phyloP scores from a whole-genome alignment of 2,329 filamentous ascomycete genomes.

The Paecilomyces sp. region DNA sequence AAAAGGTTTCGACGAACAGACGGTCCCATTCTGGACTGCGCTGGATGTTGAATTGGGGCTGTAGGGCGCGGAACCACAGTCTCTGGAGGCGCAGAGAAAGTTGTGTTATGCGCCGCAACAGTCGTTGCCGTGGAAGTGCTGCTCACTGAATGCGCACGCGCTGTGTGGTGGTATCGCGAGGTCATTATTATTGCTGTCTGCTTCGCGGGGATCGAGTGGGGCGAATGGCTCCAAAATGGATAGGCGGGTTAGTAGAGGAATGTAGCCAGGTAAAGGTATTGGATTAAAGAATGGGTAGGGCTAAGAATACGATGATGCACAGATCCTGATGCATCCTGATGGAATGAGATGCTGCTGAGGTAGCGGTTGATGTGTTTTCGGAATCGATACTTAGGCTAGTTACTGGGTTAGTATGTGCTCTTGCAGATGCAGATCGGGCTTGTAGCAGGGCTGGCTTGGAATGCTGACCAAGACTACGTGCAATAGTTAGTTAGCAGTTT shows the following conservation, averaged over 20 bases:
- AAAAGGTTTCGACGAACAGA: constrained; percentile 40
- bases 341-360: neutral
- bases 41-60: neutral
- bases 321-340: neutral
- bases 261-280: neutral
- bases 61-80: neutral
- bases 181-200: neutral
- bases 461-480: neutral
- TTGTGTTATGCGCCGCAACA: neutral
- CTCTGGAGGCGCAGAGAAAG: neutral
- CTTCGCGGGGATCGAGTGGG: neutral
- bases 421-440: neutral
- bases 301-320: neutral
- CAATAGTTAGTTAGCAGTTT: too few relatives aligned
- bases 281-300: neutral
- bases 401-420: neutral
- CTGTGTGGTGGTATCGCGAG: neutral
- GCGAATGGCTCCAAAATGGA: neutral
- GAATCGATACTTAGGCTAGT: neutral
- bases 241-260: neutral
- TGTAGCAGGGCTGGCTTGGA: neutral
- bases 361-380: neutral
- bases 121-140: neutral
- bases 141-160: neutral
- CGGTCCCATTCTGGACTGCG: constrained; percentile 15